Base-by-base conservation (phyloP, 2,329 filamentous ascomycete genomes). In the Nigrospora osmanthi region DNA sequence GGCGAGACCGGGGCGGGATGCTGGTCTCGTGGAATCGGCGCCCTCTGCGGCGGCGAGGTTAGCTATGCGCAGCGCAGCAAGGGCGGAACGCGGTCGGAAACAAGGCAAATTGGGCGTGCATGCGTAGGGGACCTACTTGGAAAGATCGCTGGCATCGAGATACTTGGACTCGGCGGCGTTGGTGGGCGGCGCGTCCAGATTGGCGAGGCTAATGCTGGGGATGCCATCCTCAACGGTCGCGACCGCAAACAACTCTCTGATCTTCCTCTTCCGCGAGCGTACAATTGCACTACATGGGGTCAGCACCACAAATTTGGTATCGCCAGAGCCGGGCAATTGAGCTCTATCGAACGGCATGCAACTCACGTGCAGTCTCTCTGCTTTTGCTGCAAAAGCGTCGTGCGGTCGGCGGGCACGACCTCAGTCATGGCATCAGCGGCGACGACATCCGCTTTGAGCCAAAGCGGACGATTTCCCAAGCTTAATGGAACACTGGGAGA, bases 211-310 rank as follows among this genome's bases (percentile, higher is more conserved):
- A 65, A 73, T 68, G 61, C 77, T 75, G 58, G 79, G 78, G 57
- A 82, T 71, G 64, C 71, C 69, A 66, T 80, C 73, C 60, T 75
- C 68, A 66, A 83, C 80, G 65, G 85, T 85, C 73, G 87, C 83
- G 76, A 87, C 80, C 57, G 78, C 76, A 73, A 86, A 95, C 58
- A 95, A 78, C 72, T 93, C 86, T 65, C 85, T 84, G 64, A 95
- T 78, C 76, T 94, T 94, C 68, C 88, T 83, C 80, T 94, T 93
- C 69, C 87, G 85, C 76, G 86, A 88, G 68, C 76, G 78, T 75
- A 86, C 80, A 77, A 85, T 83, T 78, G 78, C 75, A 70, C 81
- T 85, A 62, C 48, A 54, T 50, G 50, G 19, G 35, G 61, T 78
- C 51, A 80, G 66, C 59, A 73, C 46, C 47, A 49, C 59, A 42